phyloP scores from a whole-genome alignment of 2,329 filamentous ascomycete genomes.

The Penicillium sp. region DNA sequence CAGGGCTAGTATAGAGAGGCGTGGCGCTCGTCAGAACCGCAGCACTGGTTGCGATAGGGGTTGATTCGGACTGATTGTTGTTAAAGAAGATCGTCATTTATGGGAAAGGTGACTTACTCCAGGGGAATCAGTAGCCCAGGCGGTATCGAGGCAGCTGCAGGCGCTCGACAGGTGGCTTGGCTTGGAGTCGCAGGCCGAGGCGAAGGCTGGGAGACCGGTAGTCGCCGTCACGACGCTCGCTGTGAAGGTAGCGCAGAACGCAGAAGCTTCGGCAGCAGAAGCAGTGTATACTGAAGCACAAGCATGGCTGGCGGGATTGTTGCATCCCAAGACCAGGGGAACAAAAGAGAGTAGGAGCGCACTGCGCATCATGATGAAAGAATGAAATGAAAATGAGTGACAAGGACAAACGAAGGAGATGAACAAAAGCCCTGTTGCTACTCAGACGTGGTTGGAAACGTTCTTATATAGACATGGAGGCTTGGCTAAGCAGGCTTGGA shows the following conservation, averaged over 20 bases:
- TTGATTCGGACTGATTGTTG: neutral
- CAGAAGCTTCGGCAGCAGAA: slow-evolving; percentile 20
- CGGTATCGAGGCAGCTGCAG: slow-evolving; percentile 25
- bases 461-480: neutral
- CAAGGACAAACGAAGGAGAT: slow-evolving; percentile 1
- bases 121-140: slow-evolving; percentile 13
- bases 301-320: slow-evolving; percentile 19
- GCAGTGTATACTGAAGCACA: slow-evolving; percentile 25
- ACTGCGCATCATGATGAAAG: slow-evolving; percentile 22
- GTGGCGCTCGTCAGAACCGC: neutral
- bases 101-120: neutral
- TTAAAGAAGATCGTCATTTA: neutral
- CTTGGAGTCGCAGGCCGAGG: slow-evolving; percentile 21
- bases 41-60: neutral
- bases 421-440: neutral
- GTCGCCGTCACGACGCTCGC: slow-evolving; percentile 21
- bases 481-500: neutral
- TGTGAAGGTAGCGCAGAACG: slow-evolving; percentile 26
- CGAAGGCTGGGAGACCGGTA: slow-evolving; percentile 19
- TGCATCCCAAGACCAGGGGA: slow-evolving; percentile 23
- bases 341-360: slow-evolving; percentile 24
- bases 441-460: neutral
- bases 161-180: slow-evolving; percentile 24
- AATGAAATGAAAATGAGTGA: slow-evolving; percentile 10
- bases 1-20: neutral